Evolutionary conservation across 352 stramenopile species (phyloP).

Genomic region (Globisporangium nagaii): DNA sequence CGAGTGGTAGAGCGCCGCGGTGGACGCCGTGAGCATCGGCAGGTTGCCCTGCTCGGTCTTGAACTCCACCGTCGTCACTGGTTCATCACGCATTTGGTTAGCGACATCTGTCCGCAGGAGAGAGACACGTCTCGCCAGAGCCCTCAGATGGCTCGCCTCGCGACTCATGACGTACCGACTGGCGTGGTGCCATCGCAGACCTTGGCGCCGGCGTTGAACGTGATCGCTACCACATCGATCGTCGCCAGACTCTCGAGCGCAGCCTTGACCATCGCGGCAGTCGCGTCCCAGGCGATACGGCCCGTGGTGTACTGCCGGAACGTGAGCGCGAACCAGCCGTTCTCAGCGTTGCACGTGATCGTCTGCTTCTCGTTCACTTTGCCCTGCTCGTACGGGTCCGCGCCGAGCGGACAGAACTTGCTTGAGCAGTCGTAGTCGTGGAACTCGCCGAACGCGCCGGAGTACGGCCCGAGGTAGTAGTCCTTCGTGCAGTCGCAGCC

Average conservation of each 20-base stretch:
- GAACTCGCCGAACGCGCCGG: conserved; percentile 46
- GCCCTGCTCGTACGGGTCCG: conserved; percentile 70
- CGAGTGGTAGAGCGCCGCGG: conserved; percentile 36
- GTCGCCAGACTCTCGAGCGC: conserved; percentile 52
- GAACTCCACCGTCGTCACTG: conserved; percentile 61
- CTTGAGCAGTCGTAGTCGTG: conserved; percentile 65
- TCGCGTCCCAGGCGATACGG: conserved; percentile 46
- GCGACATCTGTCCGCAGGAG: background rate
- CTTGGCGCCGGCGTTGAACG: conserved; percentile 26
- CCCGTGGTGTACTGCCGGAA: conserved; percentile 61
- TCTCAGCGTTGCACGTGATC: conserved; percentile 43
- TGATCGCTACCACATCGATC: conserved; percentile 47
- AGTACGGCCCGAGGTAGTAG: conserved; percentile 66
- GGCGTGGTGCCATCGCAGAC: conserved; percentile 33
- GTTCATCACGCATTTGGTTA: background rate
- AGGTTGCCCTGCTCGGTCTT: conserved; percentile 64
- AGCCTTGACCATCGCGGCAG: conserved; percentile 26
- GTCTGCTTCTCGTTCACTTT: conserved; percentile 73
- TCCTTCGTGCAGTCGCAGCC: conserved; percentile 67
- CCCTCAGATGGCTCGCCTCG: too few species aligned
- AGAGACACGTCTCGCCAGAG: background rate
- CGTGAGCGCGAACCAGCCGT: conserved; percentile 56
- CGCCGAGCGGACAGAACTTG: conserved; percentile 84
- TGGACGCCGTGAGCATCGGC: conserved; percentile 29
- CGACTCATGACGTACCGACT: conserved; percentile 34